Evolutionary conservation across 1,284 basidiomycete genomes (phyloP).

Genomic region (Melampsora allii-populina): DNA sequence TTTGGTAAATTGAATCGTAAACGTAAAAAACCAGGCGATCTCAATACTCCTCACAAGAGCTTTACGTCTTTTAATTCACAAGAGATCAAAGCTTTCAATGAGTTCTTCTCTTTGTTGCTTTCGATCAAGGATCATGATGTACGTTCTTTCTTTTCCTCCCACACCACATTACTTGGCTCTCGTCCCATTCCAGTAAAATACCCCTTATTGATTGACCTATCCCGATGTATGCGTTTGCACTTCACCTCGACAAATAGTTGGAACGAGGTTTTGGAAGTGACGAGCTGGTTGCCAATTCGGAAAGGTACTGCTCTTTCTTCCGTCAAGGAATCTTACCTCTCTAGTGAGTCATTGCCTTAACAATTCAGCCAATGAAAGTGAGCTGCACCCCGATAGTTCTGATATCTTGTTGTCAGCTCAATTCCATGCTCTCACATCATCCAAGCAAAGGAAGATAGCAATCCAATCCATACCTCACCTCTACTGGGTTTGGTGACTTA

Average conservation of each 20-base stretch:
- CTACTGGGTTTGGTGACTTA: slow-evolving; percentile 33
- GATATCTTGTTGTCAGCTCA: background rate
- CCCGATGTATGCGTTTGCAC: background rate
- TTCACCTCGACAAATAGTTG: background rate
- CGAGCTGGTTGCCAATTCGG: background rate
- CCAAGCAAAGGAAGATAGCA: background rate
- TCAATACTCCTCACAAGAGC: background rate
- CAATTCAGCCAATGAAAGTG: background rate
- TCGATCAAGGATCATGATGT: background rate
- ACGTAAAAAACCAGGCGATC: background rate
- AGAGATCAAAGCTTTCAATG: background rate
- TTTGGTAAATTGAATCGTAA: background rate
- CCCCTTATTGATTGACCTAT: background rate
- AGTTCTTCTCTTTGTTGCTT: background rate
- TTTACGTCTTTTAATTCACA: background rate
- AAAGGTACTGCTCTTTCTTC: background rate
- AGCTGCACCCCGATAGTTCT: background rate
- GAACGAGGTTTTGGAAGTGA: background rate
- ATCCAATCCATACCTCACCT: slow-evolving; percentile 26
- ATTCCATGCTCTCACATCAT: background rate
- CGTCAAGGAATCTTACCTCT: background rate
- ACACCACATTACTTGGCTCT: background rate
- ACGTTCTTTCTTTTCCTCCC: background rate
- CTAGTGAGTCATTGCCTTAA: background rate
- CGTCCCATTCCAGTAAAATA: background rate